Conservation (phyloP, 2,329 filamentous ascomycete genomes). For the Xylogone sp. region DNA sequence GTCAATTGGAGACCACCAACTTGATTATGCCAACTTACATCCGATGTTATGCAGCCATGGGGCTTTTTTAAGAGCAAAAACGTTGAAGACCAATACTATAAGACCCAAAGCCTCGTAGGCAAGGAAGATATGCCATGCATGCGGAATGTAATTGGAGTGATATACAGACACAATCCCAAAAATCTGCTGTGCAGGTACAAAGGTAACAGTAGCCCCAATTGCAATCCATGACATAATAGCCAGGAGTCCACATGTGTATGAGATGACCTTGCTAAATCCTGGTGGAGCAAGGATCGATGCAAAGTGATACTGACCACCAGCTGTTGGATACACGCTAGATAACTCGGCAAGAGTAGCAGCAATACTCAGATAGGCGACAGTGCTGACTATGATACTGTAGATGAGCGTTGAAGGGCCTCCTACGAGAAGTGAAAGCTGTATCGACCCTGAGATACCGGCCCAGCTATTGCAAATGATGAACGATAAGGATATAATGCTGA, state of each 20-base stretch:
- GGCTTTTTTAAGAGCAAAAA: slow-evolving; percentile 2
- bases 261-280: slow-evolving; percentile 45
- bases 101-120: slow-evolving; percentile 1
- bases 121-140: slow-evolving; percentile 36
- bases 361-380: slow-evolving; percentile 19
- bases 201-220: slow-evolving; percentile 30
- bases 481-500: neutral
- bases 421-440: neutral
- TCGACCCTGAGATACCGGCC: neutral
- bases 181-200: slow-evolving; percentile 43
- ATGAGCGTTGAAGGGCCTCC: neutral
- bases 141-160: slow-evolving; percentile 31
- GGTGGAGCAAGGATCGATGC: slow-evolving; percentile 48
- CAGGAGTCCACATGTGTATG: slow-evolving; percentile 48
- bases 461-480: neutral
- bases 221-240: slow-evolving; percentile 42
- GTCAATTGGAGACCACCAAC: neutral
- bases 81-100: slow-evolving; percentile 1
- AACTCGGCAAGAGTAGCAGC: slow-evolving; percentile 56
- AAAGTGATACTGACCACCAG: slow-evolving; percentile 58
- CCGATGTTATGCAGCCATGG: slow-evolving; percentile 6
- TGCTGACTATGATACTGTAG: neutral
- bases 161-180: slow-evolving; percentile 40
- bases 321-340: slow-evolving; percentile 40
- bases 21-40: slow-evolving; percentile 1